Evolutionary conservation across 106 monocot genomes (phyloP).

Genomic region (Platanthera guangdongensis): DNA sequence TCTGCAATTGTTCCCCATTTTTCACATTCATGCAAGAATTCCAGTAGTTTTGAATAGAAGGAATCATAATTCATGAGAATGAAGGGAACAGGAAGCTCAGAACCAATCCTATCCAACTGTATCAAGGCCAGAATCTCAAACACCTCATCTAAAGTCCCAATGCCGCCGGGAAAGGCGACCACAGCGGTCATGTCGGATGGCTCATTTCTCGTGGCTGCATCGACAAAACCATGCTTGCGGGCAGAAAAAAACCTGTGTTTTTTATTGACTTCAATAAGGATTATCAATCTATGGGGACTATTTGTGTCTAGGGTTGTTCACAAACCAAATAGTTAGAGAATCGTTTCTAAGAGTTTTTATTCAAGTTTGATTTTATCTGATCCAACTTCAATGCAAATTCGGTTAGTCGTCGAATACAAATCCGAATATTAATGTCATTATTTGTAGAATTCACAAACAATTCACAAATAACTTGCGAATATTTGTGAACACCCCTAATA

Average conservation of each 20-base stretch:
- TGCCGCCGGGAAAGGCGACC: conserved; percentile 82
- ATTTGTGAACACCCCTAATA: no score
- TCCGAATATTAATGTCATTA: no score
- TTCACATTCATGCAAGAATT: conserved; percentile 71
- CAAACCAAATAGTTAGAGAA: no score
- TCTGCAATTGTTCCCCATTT: conserved; percentile 51
- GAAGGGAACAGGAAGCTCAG: conserved; percentile 70
- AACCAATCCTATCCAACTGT: conserved; percentile 78
- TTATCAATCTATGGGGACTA: not conserved
- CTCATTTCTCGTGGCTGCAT: conserved; percentile 64
- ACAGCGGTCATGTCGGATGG: conserved; percentile 62
- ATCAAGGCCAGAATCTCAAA: conserved; percentile 87
- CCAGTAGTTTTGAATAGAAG: conserved; percentile 76
- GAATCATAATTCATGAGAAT: conserved; percentile 82
- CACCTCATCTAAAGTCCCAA: conserved; percentile 84
- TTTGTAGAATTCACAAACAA: no score
- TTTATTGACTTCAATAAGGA: not conserved
- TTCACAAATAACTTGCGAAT: no score
- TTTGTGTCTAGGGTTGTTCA: no score
- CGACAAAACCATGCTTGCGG: conserved; percentile 82
- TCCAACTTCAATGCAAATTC: no score
- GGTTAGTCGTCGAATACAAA: no score
- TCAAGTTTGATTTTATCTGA: no score
- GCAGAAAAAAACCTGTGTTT: conserved; percentile 85
- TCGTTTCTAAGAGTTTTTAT: no score